phyloP scores from a whole-genome alignment of 495 filamentous ascomycete species.

The Annulohypoxylon nitens region DNA sequence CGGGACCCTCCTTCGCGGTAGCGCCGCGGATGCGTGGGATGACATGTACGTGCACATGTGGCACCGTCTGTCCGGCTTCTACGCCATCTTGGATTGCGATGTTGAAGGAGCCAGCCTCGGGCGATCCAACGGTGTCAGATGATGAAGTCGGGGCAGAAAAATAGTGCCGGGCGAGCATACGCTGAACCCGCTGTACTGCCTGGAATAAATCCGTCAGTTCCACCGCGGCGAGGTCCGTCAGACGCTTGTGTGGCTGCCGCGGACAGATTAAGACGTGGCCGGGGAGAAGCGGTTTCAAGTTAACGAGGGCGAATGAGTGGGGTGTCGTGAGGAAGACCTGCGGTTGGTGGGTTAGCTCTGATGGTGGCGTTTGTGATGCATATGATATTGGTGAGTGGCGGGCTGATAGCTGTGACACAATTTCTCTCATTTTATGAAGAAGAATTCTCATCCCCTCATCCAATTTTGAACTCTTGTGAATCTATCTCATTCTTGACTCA shows the following conservation, averaged over 20 bases:
- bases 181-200: constrained; percentile 83
- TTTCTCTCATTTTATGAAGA: not conserved
- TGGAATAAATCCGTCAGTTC: constrained; percentile 89
- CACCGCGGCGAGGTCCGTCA: constrained; percentile 76
- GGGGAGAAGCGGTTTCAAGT: constrained; percentile 93
- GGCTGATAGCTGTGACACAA: not conserved
- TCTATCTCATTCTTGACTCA: constrained; percentile 39
- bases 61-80: constrained; percentile 88
- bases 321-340: constrained; percentile 88
- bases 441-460: no score
- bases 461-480: no score
- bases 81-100: constrained; percentile 92
- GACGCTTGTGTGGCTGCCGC: constrained; percentile 71
- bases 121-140: not conserved
- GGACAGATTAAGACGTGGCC: constrained; percentile 91
- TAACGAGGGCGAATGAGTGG: constrained; percentile 86
- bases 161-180: constrained; percentile 81
- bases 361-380: not conserved
- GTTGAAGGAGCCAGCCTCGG: constrained; percentile 75
- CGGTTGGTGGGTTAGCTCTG: constrained; percentile 32
- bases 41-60: constrained; percentile 93
- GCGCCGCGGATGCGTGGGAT: constrained; percentile 75
- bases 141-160: constrained; percentile 49
- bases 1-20: constrained; percentile 62
- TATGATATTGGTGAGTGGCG: not conserved